Base-by-base conservation (phyloP, 768 basidiomycete species). In the Trametes gibbosa region DNA sequence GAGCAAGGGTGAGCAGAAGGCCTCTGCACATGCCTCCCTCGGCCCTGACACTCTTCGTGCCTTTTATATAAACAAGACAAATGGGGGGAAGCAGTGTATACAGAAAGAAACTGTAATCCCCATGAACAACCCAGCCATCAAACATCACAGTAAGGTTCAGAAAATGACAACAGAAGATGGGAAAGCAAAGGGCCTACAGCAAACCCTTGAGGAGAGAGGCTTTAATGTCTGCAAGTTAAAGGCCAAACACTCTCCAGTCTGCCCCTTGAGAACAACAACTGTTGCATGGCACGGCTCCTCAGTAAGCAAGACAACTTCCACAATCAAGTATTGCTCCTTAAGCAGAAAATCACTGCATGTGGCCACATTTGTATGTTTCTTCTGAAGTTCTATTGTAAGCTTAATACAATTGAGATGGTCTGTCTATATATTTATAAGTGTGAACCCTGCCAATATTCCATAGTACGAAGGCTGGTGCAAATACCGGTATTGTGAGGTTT, bases 351-450 rank as follows among this genome's bases (percentile, higher is more conserved):
- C 45, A 47, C 25, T 9, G 45, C 45, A 16, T 24, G 45, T 5
- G 73, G 77, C 6, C 76, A 79, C 65, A 50, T 68, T 32, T 74
- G 71, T 53, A 70, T 78, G 32, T 79, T 80, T 62, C 63, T 76
- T 2, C 75, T 74, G 1, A 80, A 79, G 64, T 79, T 77, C 63
- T 76, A 80, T 50, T 79, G 77, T 64, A 74, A 81, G 64, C 68
- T 79, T 3, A 80, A 80, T 65, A 74, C 75, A 16, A 81, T 81
- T 66, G 77, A 80, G 66, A 76, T 78, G 73, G 73, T n/a, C n/a
- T n/a, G n/a, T n/a, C n/a, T n/a, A n/a, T n/a, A n/a, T n/a, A n/a
- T n/a, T n/a, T n/a, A n/a, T n/a, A n/a, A n/a, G n/a, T n/a, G n/a
- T n/a, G n/a, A n/a, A n/a, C n/a, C n/a, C n/a, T 14, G 19, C 13